Evolutionary conservation across 2,329 filamentous ascomycete species (phyloP).

Genomic region (Neoarthrinium moseri): DNA sequence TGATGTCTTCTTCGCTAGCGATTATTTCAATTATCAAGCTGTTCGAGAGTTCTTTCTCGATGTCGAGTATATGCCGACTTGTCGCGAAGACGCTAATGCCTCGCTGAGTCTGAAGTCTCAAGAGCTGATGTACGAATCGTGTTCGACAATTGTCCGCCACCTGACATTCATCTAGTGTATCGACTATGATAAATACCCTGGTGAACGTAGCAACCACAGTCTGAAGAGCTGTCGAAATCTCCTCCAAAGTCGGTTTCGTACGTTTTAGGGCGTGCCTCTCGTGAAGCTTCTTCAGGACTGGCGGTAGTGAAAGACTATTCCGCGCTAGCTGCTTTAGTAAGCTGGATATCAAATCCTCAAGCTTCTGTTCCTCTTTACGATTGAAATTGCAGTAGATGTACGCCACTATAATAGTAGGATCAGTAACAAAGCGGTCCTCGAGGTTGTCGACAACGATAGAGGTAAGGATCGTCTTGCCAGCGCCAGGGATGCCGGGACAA

Average conservation of each 20-base stretch:
- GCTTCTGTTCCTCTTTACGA: constrained; percentile 33
- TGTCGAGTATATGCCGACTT: constrained; percentile 20
- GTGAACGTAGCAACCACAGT: constrained; percentile 18
- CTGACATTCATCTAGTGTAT: constrained; percentile 21
- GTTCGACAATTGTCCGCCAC: constrained; percentile 8
- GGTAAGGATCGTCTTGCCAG: constrained; percentile 46
- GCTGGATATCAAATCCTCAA: constrained; percentile 26
- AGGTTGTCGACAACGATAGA: constrained; percentile 42
- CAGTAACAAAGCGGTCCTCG: constrained; percentile 14
- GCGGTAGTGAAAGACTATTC: constrained; percentile 20
- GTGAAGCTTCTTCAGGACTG: constrained; percentile 26
- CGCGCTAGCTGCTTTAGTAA: constrained; percentile 37
- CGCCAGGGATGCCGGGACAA: constrained; percentile 46
- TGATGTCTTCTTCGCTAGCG: constrained; percentile 30
- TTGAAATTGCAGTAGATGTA: constrained; percentile 46
- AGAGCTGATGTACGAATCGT: constrained; percentile 15
- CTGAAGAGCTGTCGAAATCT: constrained; percentile 19
- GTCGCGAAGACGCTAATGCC: constrained; percentile 21
- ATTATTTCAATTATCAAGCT: constrained; percentile 25
- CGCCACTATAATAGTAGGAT: constrained; percentile 32
- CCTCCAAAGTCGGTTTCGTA: constrained; percentile 22
- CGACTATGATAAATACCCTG: constrained; percentile 20
- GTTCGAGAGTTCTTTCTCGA: constrained; percentile 14
- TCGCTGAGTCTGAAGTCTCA: constrained; percentile 13
- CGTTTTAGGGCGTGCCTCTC: constrained; percentile 12